A percentile compares a stretch with the other conserved stretches of the same genome.
phyloP scores from a whole-genome alignment of 225 moss, liverwort and hornwort species.

The Neckera pumila region DNA sequence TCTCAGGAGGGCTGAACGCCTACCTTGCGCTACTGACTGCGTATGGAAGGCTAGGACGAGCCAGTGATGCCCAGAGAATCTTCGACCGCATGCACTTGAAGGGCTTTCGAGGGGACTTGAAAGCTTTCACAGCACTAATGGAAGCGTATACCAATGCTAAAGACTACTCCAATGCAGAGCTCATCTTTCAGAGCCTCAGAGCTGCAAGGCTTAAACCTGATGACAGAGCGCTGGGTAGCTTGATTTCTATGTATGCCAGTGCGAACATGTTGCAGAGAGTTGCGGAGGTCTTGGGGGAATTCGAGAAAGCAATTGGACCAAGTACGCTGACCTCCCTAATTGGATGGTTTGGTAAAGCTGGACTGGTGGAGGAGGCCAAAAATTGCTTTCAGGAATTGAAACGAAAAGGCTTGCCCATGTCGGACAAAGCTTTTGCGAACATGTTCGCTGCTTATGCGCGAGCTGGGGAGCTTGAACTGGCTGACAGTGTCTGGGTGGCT shows the following conservation, averaged over 20 bases:
- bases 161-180: constrained; percentile 50
- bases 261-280: constrained; percentile 46
- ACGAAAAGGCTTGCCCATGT: constrained; percentile 1
- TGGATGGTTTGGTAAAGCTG: constrained; percentile 53
- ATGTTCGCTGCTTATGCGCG: constrained; percentile 36
- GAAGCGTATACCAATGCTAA: constrained; percentile 65
- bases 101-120: constrained; percentile 49
- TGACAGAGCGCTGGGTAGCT: constrained; percentile 57
- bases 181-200: constrained; percentile 56
- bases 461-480: constrained; percentile 11
- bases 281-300: constrained; percentile 47
- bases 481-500: constrained; percentile 12
- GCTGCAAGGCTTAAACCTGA: constrained; percentile 52
- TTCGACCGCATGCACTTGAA: constrained; percentile 78
- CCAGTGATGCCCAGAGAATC: constrained; percentile 55
- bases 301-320: constrained; percentile 59
- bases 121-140: constrained; percentile 65
- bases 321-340: constrained; percentile 44
- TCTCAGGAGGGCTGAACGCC: constrained; percentile 28
- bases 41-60: constrained; percentile 52
- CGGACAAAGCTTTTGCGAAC: constrained; percentile 11
- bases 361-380: constrained; percentile 60
- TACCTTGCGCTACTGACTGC: constrained; percentile 66
- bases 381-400: constrained; percentile 37
- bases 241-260: constrained; percentile 57